Evolutionary conservation across 2,329 filamentous ascomycete species (phyloP), one percentile per base, ranked within the genome.

Genomic region (Neobulgaria alba): DNA sequence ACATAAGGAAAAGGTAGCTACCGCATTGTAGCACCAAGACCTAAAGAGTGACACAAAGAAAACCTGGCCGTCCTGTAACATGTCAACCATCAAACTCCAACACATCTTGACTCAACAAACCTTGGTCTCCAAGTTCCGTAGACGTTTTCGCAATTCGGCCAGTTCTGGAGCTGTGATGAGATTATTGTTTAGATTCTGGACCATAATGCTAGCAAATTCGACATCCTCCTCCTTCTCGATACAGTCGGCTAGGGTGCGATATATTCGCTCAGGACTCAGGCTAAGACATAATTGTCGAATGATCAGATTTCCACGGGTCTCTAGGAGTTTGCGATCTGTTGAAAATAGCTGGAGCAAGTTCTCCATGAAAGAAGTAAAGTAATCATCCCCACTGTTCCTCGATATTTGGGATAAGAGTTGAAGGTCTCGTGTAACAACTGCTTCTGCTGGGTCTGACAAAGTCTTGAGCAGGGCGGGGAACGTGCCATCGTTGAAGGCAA

Each of bases 151-250:
- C 48, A 98, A 71, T 53, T 96, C 93, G 1, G 86, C 79, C 20
- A 98, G 69, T 62, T 98, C 89, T 1, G 93, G 92, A 0, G 93
- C 92, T 2, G 93, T 98, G 51, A 98, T 95, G 40, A 98, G 79
- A 56, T 98, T 98, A 63, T 98, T 98, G 67, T 98, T 98, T 38
- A 98, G 72, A 56, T 96, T 96, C 61, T 98, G 92, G 20, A 98
- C 88, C 92, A 98, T 98, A 55, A 98, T 96, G 59, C 90, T 95
- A 12, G 92, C 90, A 63, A 98, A 98, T 61, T 98, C 93, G 31
- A 98, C 79, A 59, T 98, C 92, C 64, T 96, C 92, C 61, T 98
- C 92, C 58, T 89, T 94, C 62, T 96, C 92, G 8, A 98, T 84
- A 53, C 92, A 95, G 55, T 98, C 92, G 18, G 92, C 93, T 49